Evolutionary conservation across 2,329 filamentous ascomycete species (phyloP), one percentile per base, ranked within the genome.

Genomic region (Lasiodiplodia citricola): DNA sequence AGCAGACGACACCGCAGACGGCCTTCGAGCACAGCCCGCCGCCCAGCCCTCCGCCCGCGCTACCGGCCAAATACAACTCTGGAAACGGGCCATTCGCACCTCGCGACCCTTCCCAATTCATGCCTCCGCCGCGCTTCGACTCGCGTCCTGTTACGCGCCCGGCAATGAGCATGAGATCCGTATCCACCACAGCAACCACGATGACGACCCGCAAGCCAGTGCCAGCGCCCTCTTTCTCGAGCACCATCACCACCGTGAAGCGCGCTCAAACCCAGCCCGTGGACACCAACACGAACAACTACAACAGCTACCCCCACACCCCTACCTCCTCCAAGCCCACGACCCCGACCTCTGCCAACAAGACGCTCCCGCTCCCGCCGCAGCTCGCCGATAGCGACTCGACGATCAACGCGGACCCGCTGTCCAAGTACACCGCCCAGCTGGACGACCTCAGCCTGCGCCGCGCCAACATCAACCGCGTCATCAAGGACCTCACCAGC

Each of bases 11-110:
- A 75, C 76, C 35, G 75, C 74, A 41, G 75, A 75, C 75, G 73
- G 75, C 73, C 69, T 78, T 81, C 68, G 79, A 81, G 58, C 78
- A 80, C 66, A 81, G 80, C 58, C 80, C 80, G 51, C 81, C 81
- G 3, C 78, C 79, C 11, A 82, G 80, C 64, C 82, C 82, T 21
- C 78, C 78, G 25, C 78, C 79, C 16, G 74, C 76, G 21, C 73
- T 81, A 11, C 78, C 80, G 10, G 73, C 73, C 69, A 70, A 69
- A 64, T 69, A 69, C 57, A 56, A 28, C 41, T 31, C 47, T 31
- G 44, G 44, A 18, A 58, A 54, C 51, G 51, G 38, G 18, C 63
- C 63, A 13, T 18, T 44, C 10, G 35, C 35, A 18, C 37, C 52
- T 70, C 63, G 69, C 35, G 56, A 64, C n/a, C 62, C 68, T 38